Conservation (phyloP, 192 early-diverging fungal genomes). For the Tieghemiomyces parasiticus region DNA sequence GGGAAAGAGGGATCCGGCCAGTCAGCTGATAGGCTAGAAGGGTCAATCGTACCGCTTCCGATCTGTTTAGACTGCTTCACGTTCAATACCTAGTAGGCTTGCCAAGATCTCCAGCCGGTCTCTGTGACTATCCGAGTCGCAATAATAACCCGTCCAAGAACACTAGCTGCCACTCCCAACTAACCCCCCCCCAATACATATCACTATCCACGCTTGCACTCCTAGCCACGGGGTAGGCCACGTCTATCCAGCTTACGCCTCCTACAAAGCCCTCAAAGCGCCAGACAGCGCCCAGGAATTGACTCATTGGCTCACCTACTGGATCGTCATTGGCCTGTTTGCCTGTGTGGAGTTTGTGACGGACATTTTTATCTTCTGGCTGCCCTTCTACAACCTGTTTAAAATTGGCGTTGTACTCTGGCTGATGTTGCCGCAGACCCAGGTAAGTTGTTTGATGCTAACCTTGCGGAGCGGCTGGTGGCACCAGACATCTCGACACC, state of each 20-base stretch:
- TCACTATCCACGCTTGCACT: neutral
- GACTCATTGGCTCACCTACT: slow-evolving; percentile 23
- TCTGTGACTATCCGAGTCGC: neutral
- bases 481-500: no score
- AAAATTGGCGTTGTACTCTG: slow-evolving; percentile 27
- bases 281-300: neutral
- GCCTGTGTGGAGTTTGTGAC: slow-evolving; percentile 25
- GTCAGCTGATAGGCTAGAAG: no score
- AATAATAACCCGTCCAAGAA: neutral
- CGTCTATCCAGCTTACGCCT: slow-evolving; percentile 10
- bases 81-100: no score
- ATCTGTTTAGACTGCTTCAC: no score
- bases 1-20: no score
- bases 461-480: no score
- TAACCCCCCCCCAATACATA: neutral
- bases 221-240: slow-evolving; percentile 7
- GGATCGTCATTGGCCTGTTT: slow-evolving; percentile 33
- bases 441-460: slow-evolving; percentile 13
- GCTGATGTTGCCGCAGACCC: slow-evolving; percentile 30
- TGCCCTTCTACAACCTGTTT: slow-evolving; percentile 26
- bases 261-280: slow-evolving; percentile 11
- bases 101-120: no score
- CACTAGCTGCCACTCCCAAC: neutral
- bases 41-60: no score
- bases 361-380: slow-evolving; percentile 35